Evolutionary conservation across 257 asterid genomes (phyloP).

Genomic region (Solanum rostratum): DNA sequence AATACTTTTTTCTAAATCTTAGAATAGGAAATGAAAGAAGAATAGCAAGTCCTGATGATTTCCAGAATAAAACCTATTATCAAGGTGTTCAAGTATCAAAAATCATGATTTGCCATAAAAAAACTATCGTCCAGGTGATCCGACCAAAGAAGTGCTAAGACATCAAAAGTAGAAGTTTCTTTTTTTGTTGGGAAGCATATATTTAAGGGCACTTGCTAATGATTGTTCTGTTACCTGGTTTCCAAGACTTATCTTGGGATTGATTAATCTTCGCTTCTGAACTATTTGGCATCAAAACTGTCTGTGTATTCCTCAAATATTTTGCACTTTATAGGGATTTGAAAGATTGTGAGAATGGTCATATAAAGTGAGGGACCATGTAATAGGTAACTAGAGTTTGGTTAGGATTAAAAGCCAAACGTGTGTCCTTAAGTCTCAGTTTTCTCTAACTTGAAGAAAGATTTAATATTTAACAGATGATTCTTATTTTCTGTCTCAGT

Average conservation of each 20-base stretch:
- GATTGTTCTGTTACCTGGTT: neutral
- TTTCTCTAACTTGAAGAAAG: neutral
- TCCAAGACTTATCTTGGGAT: neutral
- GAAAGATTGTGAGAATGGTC: neutral
- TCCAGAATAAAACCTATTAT: neutral
- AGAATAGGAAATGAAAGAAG: neutral
- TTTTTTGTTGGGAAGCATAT: neutral
- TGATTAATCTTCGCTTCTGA: neutral
- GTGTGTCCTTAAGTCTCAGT: neutral
- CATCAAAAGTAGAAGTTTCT: neutral
- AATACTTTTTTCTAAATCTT: neutral
- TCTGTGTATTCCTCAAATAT: neutral
- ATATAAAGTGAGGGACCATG: neutral
- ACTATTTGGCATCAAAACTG: neutral
- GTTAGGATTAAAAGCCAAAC: neutral
- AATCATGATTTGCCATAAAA: neutral
- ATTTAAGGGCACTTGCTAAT: neutral
- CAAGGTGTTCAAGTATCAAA: neutral
- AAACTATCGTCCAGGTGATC: neutral
- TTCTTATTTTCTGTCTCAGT: neutral
- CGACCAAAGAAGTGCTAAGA: neutral
- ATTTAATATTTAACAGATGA: neutral
- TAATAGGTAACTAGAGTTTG: neutral
- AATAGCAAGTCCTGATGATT: neutral
- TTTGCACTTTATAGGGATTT: neutral